Conservation (phyloP, 495 filamentous ascomycete genomes). For the Pseudevernia furfuracea region DNA sequence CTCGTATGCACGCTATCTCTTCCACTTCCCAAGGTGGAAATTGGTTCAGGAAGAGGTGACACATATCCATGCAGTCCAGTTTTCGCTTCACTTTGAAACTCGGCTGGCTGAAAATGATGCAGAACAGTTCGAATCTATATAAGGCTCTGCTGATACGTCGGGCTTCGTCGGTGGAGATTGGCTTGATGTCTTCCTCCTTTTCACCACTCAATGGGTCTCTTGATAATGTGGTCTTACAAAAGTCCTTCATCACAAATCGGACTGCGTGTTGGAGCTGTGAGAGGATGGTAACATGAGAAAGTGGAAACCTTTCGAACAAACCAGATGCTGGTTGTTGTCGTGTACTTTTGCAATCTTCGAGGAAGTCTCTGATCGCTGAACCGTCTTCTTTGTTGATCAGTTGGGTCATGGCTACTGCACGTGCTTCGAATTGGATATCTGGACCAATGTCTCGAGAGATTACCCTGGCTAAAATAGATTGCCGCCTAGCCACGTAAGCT, state of each 20-base stretch:
- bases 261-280: not conserved
- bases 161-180: not conserved
- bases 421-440: not conserved
- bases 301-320: not conserved
- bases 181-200: no score
- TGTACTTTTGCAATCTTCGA: not conserved
- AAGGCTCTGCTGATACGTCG: constrained; percentile 2
- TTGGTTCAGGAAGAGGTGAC: not conserved
- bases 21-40: not conserved
- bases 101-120: not conserved
- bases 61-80: not conserved
- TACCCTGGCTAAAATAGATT: not conserved
- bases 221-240: not conserved
- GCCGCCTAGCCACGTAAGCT: not conserved
- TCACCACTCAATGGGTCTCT: not conserved
- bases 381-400: not conserved
- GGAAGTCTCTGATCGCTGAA: not conserved
- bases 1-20: not conserved
- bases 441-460: not conserved
- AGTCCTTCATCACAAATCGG: not conserved
- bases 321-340: not conserved
- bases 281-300: not conserved
- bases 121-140: not conserved
- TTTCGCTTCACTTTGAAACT: not conserved
- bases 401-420: not conserved